Evolutionary conservation across 2,329 filamentous ascomycete genomes (phyloP), one percentile per base, ranked within the genome.

Genomic region (Fusarium sp.): DNA sequence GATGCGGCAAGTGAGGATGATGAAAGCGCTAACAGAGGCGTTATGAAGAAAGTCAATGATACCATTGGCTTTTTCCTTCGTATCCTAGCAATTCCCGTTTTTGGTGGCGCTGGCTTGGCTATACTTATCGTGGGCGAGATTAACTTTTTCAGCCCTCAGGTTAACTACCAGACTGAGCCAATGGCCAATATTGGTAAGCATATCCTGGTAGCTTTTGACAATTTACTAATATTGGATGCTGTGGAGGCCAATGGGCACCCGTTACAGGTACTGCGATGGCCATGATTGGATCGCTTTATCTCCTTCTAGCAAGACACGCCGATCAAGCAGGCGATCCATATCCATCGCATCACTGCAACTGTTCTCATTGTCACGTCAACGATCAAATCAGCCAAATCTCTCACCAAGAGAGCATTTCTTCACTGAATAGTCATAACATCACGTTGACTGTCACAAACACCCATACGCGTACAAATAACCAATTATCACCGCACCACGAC

Each of bases 81-180:
- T 18, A 88, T 86, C 38, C 83, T 90, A 3, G 88, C 90, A 61
- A 82, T 90, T 7, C 88, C 88, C 0, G 72, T 92, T 0, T 91
- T 92, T 61, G 85, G 84, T 2, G 87, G 84, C 10, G 88, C 88
- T 3, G 87, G 91, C 0, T 63, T 91, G 2, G 85, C 87, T 3
- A 88, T 92, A 9, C 80, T 92, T 7, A 81, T 90, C 7, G 79
- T 90, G 1, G 91, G 91, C 1, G 91, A 92, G 78, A 83, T 83
- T 36, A 92, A 93, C 71, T 89, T 92, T 70, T 92, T 85, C 72
- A 91, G 88, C 52, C 25, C 60, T 0, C 88, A 87, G 61, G 82
- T 92, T 7, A 73, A 70, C 0, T 90, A 88, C 65, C 84, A 90
- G 67, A 91, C 88, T 0, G 91, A 93, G 67, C 89, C 89, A 0